Conservation (phyloP, 2,329 filamentous ascomycete species). For the Calonectria pseudoreteaudii region DNA sequence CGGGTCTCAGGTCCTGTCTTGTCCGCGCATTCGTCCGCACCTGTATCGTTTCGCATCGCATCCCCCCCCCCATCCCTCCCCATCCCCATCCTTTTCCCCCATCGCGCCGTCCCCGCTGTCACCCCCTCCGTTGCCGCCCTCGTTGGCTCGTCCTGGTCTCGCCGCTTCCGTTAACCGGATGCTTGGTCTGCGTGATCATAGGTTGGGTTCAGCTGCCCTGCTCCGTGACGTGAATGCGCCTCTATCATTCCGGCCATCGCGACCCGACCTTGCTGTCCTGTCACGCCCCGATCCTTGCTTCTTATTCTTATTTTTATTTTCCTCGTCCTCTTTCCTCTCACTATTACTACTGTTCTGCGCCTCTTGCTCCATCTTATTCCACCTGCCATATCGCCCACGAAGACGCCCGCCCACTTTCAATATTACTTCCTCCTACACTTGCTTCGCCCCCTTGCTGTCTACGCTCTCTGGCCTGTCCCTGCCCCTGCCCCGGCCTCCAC, state of each 20-base stretch:
- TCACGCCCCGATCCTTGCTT: conserved; percentile 16
- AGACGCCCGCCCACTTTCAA: conserved; percentile 17
- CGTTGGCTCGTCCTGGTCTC: not conserved
- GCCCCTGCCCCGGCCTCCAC: conserved; percentile 40
- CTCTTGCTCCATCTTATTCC: not conserved
- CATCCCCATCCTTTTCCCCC: not conserved
- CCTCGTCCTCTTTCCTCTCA: not conserved
- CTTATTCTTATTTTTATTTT: conserved; percentile 22
- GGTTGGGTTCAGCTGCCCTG: conserved; percentile 11
- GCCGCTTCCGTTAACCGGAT: conserved; percentile 13
- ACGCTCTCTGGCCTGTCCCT: conserved; percentile 23
- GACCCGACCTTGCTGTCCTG: conserved; percentile 15
- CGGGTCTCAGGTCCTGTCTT: conserved; percentile 5
- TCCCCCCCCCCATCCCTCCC: not conserved
- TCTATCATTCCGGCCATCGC: conserved; percentile 26
- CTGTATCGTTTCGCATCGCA: not conserved
- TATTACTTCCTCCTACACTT: conserved; percentile 26
- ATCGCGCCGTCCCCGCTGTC: not conserved
- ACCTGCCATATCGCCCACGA: not conserved
- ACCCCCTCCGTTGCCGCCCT: conserved; percentile 24
- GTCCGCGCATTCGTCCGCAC: conserved; percentile 1
- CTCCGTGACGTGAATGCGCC: conserved; percentile 26
- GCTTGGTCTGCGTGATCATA: conserved; percentile 12
- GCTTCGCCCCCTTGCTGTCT: conserved; percentile 32
- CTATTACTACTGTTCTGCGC: conserved; percentile 9